These are phyloP conservation scores for Debaryomyces castellii DNA, from an alignment of 805 yeast genomes.

Conservation along the genomic window DNA sequence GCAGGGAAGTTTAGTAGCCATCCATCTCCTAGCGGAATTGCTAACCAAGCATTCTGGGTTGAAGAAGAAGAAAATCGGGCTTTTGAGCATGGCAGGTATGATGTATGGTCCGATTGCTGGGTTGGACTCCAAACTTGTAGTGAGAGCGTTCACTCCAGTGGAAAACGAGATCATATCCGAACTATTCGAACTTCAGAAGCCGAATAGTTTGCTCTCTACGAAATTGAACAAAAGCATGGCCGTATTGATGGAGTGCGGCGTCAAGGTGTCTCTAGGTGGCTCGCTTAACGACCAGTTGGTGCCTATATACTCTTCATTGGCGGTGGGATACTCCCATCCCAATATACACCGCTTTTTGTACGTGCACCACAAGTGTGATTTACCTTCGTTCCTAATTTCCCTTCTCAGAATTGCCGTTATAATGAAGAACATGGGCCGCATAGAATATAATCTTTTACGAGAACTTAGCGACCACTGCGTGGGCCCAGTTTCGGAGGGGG, in stretches of 20 bases:
- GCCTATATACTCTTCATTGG: conserved; percentile 34
- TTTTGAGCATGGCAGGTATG: conserved; percentile 37
- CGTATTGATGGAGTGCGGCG: conserved; percentile 21
- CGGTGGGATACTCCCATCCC: conserved; percentile 31
- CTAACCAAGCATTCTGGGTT: conserved; percentile 8
- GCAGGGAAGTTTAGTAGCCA: conserved; percentile 32
- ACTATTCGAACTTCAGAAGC: conserved; percentile 31
- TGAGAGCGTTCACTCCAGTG: conserved; percentile 33
- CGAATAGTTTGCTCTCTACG: conserved; percentile 14
- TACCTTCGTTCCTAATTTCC: conserved; percentile 27
- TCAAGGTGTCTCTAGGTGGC: conserved; percentile 36
- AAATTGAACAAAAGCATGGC: conserved; percentile 18
- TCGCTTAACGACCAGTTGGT: conserved; percentile 35
- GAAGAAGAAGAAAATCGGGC: conserved; percentile 22
- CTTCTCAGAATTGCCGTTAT: conserved; percentile 28
- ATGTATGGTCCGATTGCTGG: conserved; percentile 31
- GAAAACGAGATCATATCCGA: conserved; percentile 39
- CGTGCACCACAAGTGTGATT: conserved; percentile 12
- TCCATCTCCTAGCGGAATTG: conserved; percentile 24
- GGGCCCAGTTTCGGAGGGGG: conserved; percentile 19
- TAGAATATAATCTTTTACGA: conserved; percentile 28
- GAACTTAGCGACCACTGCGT: conserved; percentile 30
- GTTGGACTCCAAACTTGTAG: conserved; percentile 33
- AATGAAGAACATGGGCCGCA: conserved; percentile 35
- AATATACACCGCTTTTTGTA: conserved; percentile 32